These are phyloP conservation scores for Vitis amurensis DNA, from an alignment of 164 flowering plant genomes.

Conservation along the genomic window DNA sequence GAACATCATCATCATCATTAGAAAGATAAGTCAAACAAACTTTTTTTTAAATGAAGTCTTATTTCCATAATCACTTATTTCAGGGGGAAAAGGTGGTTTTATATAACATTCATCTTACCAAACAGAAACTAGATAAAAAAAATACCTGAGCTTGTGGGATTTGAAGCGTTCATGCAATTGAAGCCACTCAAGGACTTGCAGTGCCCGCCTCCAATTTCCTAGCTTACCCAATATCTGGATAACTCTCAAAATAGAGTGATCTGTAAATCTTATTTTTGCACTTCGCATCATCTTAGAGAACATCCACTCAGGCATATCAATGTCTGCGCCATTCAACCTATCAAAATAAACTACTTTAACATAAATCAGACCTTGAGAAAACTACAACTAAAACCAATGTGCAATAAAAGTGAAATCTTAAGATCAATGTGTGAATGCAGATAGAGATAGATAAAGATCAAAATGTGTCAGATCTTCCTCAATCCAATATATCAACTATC, in stretches of 20 bases:
- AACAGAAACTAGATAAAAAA: background rate
- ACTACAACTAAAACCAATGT: background rate
- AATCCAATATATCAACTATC: background rate
- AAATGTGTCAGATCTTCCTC: too few species aligned
- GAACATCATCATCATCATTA: too few species aligned
- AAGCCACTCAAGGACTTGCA: conserved; percentile 92
- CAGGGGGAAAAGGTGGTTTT: too few species aligned
- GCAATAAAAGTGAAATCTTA: background rate
- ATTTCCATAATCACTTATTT: too few species aligned
- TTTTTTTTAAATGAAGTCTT: too few species aligned
- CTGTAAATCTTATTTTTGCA: conserved; percentile 71
- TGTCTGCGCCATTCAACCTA: conserved; percentile 90
- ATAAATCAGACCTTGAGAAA: conserved; percentile 5
- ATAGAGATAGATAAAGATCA: too few species aligned
- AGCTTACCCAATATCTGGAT: conserved; percentile 78
- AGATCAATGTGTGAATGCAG: background rate
- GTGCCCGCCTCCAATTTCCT: conserved; percentile 87
- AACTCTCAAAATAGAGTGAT: conserved; percentile 71
- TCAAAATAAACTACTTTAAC: conserved; percentile 27
- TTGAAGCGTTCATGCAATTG: conserved; percentile 77
- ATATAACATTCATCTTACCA: background rate
- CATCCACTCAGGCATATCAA: conserved; percentile 85
- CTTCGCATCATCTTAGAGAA: conserved; percentile 85
- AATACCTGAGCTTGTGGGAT: conserved; percentile 66
- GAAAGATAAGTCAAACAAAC: too few species aligned